Evolutionary conservation across 257 asterid genomes (phyloP).

Genomic region (Solanum pimpinellifolium): DNA sequence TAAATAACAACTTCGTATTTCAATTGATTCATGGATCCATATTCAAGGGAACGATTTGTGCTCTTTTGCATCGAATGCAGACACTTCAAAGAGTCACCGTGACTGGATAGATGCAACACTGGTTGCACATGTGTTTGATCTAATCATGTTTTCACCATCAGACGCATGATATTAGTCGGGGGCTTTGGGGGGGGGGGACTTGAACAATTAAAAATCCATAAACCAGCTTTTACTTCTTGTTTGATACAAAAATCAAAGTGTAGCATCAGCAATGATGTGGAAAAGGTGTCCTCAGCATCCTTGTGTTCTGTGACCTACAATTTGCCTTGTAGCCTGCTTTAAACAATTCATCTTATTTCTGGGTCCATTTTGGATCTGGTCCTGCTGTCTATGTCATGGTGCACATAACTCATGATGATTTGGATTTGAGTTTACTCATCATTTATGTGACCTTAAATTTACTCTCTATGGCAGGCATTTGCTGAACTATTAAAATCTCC

Average conservation of each 20-base stretch:
- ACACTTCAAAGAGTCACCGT: not conserved
- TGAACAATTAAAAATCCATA: not conserved
- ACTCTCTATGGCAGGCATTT: constrained; percentile 51
- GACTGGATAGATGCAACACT: not conserved
- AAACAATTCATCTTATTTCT: not conserved
- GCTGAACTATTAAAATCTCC: constrained; percentile 81
- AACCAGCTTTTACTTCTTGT: not conserved
- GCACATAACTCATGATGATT: not conserved
- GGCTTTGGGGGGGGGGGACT: not conserved
- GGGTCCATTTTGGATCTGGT: not conserved
- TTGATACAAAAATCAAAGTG: not conserved
- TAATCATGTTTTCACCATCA: not conserved
- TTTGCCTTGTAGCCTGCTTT: not conserved
- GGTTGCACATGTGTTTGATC: not conserved
- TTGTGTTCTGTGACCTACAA: not conserved
- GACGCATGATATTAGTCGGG: not conserved
- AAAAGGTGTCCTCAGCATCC: not conserved
- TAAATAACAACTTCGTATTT: not conserved
- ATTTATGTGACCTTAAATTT: constrained; percentile 1
- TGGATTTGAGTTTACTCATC: not conserved
- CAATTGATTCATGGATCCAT: not conserved
- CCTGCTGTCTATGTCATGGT: not conserved
- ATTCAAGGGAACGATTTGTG: not conserved
- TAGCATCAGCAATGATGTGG: not conserved
- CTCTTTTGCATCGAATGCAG: not conserved